Conservation (phyloP, 2,329 filamentous ascomycete genomes). For the Fusarium tanahbumbuense region DNA sequence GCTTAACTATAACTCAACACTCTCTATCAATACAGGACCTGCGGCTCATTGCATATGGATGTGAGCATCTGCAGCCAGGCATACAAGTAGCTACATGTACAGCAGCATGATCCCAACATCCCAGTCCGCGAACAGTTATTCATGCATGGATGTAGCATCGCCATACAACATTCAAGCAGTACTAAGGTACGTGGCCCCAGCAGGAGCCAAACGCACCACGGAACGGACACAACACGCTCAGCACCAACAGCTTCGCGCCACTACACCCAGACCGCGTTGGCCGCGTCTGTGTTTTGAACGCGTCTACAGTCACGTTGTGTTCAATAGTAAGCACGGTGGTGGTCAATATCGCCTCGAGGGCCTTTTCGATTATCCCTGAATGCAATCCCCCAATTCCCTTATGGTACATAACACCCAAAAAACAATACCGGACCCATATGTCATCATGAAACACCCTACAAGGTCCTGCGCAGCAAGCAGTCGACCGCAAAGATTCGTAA, state of each 20-base stretch:
- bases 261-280: not conserved
- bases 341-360: conserved; percentile 44
- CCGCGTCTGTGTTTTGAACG: not conserved
- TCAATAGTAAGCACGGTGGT: not conserved
- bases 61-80: too few species aligned
- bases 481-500: conserved; percentile 51
- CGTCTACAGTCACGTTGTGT: not conserved
- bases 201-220: not conserved
- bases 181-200: too few species aligned
- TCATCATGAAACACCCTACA: conserved; percentile 57
- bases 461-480: conserved; percentile 35
- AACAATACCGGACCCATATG: conserved; percentile 56
- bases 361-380: conserved; percentile 51
- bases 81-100: not conserved
- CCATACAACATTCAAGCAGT: not conserved
- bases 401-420: conserved; percentile 60
- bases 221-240: not conserved
- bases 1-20: not conserved
- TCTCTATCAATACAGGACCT: not conserved
- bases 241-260: not conserved
- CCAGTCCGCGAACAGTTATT: not conserved
- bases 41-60: not conserved
- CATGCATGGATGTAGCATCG: not conserved
- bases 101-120: not conserved
- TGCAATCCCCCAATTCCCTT: conserved; percentile 56